Base-by-base conservation (phyloP, 2,329 filamentous ascomycete genomes). In the Xylariaceae sp. region DNA sequence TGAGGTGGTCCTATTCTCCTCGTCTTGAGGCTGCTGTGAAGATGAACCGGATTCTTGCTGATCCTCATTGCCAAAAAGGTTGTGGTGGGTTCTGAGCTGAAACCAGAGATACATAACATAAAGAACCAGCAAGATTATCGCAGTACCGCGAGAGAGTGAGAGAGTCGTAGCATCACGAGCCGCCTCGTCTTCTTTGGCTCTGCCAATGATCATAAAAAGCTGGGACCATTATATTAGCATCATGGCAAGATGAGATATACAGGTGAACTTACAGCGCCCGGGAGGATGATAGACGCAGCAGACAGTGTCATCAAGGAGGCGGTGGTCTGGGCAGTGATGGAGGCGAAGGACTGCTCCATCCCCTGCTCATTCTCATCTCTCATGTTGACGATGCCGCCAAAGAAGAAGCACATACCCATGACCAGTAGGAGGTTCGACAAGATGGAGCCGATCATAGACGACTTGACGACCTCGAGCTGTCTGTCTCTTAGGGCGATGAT, bases 381-480 rank as follows among this genome's bases (percentile, higher is more conserved):
- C 59, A 75, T 74, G 66, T 82, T 80, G 48, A 74, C 72, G 45
- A 89, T 68, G 24, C 87, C 87, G 41, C 87, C 87, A 41, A 86
- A 76, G 51, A 89, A 71, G 68, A 89, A 89, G 64, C 85, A 89
- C 74, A 87, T 87, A 54, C 85, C 85, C 60, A 89, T 76, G 35
- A 89, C 91, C 17, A 97, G 79, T 7, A 97, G 76, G 50, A 96
- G 83, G 65, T 97, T 97, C 51, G 91, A 96, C 30, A 97, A 74
- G 54, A 97, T 95, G 58, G 87, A 94, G 36, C 93, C 91, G 26
- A 97, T 81, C 90, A 97, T 97, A 50, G 89, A 95, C 16, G 91
- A 86, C 68, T 97, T 93, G n/a, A 97, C 91, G 51, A 97, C 90
- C 56, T 91, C 83, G 60, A 96, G 94, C 67, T 97, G 86, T 49